A percentile compares a stretch with the other conserved stretches of the same genome.
Conservation (phyloP, 228 moss, liverwort and hornwort species). For the Sphagnum magellanicum region DNA sequence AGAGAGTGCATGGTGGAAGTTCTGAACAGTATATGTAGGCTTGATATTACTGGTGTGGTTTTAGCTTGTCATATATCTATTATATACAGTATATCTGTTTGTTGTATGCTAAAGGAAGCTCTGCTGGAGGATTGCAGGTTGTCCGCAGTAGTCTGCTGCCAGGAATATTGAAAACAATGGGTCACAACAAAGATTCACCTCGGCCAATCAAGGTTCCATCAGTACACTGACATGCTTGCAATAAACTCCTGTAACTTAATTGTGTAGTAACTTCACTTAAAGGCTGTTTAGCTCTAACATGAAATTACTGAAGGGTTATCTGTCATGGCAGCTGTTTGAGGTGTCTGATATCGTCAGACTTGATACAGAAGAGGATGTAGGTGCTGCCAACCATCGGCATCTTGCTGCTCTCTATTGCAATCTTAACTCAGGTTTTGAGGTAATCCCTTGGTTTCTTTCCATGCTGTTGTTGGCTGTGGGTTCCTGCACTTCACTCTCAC, state of each 20-base stretch:
- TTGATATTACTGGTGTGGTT: too few species aligned
- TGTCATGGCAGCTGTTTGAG: constrained; percentile 83
- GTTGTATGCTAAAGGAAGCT: too few species aligned
- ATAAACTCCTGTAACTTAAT: background rate
- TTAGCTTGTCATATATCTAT: too few species aligned
- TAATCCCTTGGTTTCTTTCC: constrained; percentile 3
- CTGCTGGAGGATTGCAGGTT: constrained; percentile 34
- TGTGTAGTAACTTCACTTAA: background rate
- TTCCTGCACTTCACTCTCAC: too few species aligned
- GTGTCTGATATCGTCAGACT: constrained; percentile 83
- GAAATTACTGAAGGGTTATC: constrained; percentile 9
- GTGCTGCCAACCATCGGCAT: constrained; percentile 75
- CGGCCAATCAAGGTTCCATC: constrained; percentile 68
- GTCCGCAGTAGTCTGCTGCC: constrained; percentile 87
- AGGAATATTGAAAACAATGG: constrained; percentile 85
- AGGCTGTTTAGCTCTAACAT: background rate
- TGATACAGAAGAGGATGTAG: constrained; percentile 66
- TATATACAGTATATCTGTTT: too few species aligned
- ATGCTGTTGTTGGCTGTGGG: background rate
- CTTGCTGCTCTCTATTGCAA: constrained; percentile 78
- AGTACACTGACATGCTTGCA: too few species aligned
- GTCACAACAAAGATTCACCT: constrained; percentile 80
- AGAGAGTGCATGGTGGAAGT: too few species aligned
- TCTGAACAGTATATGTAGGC: too few species aligned
- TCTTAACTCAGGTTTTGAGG: constrained; percentile 93